Conservation (phyloP, 768 basidiomycete genomes). For the Kwoniella heveanensis region DNA sequence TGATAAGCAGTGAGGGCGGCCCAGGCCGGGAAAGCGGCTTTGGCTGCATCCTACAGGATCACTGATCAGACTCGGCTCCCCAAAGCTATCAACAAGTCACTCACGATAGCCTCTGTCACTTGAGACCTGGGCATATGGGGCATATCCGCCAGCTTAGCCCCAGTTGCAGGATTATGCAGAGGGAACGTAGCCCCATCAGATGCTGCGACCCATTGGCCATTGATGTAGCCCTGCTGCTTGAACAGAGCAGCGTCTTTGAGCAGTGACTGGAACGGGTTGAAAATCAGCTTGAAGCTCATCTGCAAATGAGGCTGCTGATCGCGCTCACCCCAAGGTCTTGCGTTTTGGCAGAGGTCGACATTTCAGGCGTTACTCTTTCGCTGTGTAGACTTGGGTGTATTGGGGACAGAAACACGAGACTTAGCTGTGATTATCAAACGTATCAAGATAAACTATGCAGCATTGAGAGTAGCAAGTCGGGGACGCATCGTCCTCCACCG, state of each 20-base stretch:
- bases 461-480: too few species aligned
- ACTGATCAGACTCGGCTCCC: slow-evolving; percentile 6
- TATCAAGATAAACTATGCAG: too few species aligned
- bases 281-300: too few species aligned
- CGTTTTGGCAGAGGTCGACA: neutral
- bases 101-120: slow-evolving; percentile 73
- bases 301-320: too few species aligned
- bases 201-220: slow-evolving; percentile 40
- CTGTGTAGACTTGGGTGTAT: too few species aligned
- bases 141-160: slow-evolving; percentile 21
- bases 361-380: too few species aligned
- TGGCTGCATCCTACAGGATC: slow-evolving; percentile 11
- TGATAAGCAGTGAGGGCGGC: slow-evolving; percentile 23
- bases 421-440: too few species aligned
- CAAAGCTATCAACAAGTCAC: neutral
- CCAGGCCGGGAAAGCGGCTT: slow-evolving; percentile 25
- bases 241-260: slow-evolving; percentile 32
- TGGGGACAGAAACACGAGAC: too few species aligned
- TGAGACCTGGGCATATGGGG: slow-evolving; percentile 63
- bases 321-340: slow-evolving; percentile 13
- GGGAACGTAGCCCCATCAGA: slow-evolving; percentile 33
- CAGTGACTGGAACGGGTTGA: slow-evolving; percentile 8
- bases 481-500: too few species aligned
- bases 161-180: slow-evolving; percentile 39
- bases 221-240: slow-evolving; percentile 35